phyloP scores from a whole-genome alignment of 2,329 filamentous ascomycete species.

The Colletotrichum tropicicola region DNA sequence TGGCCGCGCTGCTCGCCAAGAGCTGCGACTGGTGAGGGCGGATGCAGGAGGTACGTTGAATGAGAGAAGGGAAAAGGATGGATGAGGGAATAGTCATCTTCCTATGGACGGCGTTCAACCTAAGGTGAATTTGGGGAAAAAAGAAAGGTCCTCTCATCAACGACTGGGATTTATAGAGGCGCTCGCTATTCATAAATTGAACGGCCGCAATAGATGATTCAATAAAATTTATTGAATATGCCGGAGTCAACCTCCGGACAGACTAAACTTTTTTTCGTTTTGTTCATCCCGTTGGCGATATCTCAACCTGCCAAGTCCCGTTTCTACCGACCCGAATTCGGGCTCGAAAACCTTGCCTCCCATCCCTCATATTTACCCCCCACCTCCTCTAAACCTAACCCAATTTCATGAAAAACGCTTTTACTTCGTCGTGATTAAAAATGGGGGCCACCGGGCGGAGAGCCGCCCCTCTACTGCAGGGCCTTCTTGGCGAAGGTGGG shows the following conservation, averaged over 20 bases:
- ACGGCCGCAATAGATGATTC: background rate
- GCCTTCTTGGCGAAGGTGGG: conserved; percentile 92
- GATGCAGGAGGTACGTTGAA: background rate
- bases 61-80: background rate
- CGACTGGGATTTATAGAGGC: too few relatives aligned
- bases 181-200: too few relatives aligned
- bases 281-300: background rate
- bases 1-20: conserved; percentile 67
- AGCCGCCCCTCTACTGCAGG: conserved; percentile 60
- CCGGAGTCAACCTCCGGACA: conserved; percentile 9
- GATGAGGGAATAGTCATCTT: too few relatives aligned
- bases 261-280: conserved; percentile 12
- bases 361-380: background rate
- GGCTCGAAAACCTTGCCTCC: background rate
- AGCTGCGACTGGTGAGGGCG: conserved; percentile 74
- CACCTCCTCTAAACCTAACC: background rate
- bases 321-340: background rate
- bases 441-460: background rate
- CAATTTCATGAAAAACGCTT: background rate
- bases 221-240: conserved; percentile 19
- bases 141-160: too few relatives aligned
- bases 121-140: too few relatives aligned
- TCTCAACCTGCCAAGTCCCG: background rate
- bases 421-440: background rate
- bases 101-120: background rate